A percentile compares a stretch with the other conserved stretches of the same genome.
Evolutionary conservation across 208 protist species (phyloP).

Genomic region (Leishmania martiniquensis): DNA sequence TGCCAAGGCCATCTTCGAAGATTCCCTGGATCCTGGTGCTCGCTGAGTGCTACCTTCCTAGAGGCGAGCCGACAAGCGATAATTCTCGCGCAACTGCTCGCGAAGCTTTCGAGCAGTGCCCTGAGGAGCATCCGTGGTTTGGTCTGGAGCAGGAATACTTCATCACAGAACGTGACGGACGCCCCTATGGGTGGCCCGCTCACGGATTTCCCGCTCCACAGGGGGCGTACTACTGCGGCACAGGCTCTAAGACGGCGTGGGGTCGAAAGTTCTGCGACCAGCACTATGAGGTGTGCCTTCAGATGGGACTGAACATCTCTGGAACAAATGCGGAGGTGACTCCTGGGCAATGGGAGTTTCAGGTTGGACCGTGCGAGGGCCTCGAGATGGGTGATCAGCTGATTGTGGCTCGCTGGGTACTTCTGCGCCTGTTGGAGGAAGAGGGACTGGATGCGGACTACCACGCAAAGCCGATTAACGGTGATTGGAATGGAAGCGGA

Average conservation of each 20-base stretch:
- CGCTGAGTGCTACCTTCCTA: constrained; percentile 94
- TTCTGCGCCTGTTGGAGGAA: constrained; percentile 81
- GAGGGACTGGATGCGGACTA: constrained; percentile 83
- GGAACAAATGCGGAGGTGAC: constrained; percentile 98
- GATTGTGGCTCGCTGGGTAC: constrained; percentile 92
- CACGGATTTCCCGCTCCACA: constrained; percentile 94
- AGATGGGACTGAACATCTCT: constrained; percentile 86
- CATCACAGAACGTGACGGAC: constrained; percentile 49
- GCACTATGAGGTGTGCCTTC: constrained; percentile 81
- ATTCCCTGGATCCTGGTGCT: constrained; percentile 90
- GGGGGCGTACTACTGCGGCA: constrained; percentile 97
- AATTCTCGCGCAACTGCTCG: constrained; percentile 92
- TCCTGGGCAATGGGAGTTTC: constrained; percentile 98
- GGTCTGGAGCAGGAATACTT: constrained; percentile 91
- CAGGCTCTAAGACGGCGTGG: constrained; percentile 71
- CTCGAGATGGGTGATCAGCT: constrained; percentile 96
- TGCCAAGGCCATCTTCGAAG: constrained; percentile 70
- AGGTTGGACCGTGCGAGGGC: constrained; percentile 94
- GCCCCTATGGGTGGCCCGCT: constrained; percentile 86
- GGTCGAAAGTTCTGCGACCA: constrained; percentile 89
- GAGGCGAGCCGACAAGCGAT: constrained; percentile 87
- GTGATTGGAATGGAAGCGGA: constrained; percentile 98
- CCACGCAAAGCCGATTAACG: constrained; percentile 94
- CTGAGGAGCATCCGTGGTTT: constrained; percentile 86
- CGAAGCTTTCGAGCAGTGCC: constrained; percentile 80